These are phyloP conservation scores for Silybum marianum DNA, from an alignment of 129 eudicot species.

Conservation along the genomic window DNA sequence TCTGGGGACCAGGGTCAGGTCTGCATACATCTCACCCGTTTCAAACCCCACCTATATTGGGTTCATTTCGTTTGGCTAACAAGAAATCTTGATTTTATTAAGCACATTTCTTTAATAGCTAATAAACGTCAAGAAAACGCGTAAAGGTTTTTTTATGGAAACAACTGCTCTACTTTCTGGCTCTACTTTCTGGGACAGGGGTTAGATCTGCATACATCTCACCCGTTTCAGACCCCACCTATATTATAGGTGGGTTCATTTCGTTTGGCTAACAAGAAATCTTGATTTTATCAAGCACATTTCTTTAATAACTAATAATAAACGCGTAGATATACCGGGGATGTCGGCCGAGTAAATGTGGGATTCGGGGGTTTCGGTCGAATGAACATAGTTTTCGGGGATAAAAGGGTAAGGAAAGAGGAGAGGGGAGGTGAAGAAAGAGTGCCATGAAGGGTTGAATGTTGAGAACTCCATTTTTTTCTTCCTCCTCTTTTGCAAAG, in stretches of 20 bases:
- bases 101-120: neutral
- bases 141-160: too few relatives aligned
- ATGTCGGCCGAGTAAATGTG: constrained; percentile 90
- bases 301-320: neutral
- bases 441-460: constrained; percentile 53
- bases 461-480: constrained; percentile 63
- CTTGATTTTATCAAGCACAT: constrained; percentile 1
- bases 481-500: constrained; percentile 31
- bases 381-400: constrained; percentile 82
- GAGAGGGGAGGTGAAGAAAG: constrained; percentile 61
- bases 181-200: too few relatives aligned
- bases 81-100: constrained; percentile 5
- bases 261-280: neutral
- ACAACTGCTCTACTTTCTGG: too few relatives aligned
- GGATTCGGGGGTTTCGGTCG: constrained; percentile 88
- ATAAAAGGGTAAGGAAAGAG: constrained; percentile 58
- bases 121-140: neutral
- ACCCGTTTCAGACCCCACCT: too few relatives aligned
- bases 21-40: too few relatives aligned
- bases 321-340: constrained; percentile 53
- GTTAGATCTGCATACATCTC: too few relatives aligned
- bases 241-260: too few relatives aligned
- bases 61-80: neutral
- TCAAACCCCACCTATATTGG: too few relatives aligned
- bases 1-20: too few relatives aligned